Conservation (phyloP, 1,284 basidiomycete genomes). For the Ceratobasidium sp. region DNA sequence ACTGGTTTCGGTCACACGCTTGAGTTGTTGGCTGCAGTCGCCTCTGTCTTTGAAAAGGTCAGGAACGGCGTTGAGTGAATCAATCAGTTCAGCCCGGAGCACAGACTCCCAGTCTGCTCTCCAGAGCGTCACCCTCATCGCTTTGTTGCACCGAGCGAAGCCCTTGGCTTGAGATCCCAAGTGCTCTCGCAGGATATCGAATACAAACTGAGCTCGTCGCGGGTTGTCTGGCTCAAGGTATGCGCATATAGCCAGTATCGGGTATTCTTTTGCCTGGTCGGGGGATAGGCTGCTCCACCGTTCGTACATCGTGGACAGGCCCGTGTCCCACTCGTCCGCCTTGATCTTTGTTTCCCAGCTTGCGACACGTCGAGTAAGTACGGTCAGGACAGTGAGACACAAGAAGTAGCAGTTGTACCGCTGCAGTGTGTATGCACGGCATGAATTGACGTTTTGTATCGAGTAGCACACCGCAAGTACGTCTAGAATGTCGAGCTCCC, state of each 20-base stretch:
- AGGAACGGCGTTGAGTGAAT: no score
- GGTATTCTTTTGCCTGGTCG: not conserved
- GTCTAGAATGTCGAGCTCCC: not conserved
- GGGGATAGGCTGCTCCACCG: not conserved
- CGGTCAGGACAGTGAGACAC: not conserved
- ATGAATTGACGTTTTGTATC: not conserved
- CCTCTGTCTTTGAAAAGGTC: no score
- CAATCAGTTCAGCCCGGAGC: no score
- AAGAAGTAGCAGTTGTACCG: slow-evolving; percentile 19
- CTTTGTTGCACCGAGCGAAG: no score
- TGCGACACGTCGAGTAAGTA: not conserved
- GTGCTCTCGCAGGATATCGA: no score
- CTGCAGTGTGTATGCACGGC: not conserved
- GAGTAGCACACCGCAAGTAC: not conserved
- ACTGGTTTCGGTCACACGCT: no score
- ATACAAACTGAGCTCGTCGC: not conserved
- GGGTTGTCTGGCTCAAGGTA: not conserved
- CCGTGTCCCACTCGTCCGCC: not conserved
- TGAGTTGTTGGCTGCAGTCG: no score
- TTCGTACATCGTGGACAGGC: not conserved
- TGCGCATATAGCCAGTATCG: not conserved
- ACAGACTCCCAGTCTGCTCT: no score
- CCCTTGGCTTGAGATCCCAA: no score
- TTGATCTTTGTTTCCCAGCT: not conserved
- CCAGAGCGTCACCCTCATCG: no score